These are phyloP conservation scores for Canariomyces notabilis DNA, from an alignment of 2,329 filamentous ascomycete genomes.

Conservation along the genomic window DNA sequence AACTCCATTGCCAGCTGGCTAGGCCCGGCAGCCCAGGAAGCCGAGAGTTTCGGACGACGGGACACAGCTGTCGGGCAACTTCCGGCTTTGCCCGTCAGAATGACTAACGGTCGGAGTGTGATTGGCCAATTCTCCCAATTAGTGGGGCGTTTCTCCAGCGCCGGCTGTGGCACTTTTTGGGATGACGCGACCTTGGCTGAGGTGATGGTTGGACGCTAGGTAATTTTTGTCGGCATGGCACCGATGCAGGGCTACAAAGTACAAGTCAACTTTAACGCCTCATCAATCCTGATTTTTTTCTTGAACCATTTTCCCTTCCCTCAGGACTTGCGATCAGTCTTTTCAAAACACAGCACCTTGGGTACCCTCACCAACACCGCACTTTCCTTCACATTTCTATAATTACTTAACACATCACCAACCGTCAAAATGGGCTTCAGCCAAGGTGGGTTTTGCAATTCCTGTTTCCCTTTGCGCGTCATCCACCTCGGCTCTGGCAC, in stretches of 20 bases:
- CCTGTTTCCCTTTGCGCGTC: not conserved
- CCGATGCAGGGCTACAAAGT: not conserved
- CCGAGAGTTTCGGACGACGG: slow-evolving; percentile 2
- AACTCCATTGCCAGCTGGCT: too few relatives aligned
- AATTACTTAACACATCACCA: slow-evolving; percentile 16
- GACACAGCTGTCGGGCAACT: slow-evolving; percentile 17
- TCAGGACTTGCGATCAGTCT: slow-evolving; percentile 6
- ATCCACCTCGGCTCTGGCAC: slow-evolving; percentile 4
- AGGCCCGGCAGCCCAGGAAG: slow-evolving; percentile 1
- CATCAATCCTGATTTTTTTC: slow-evolving; percentile 16
- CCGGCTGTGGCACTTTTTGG: slow-evolving; percentile 18
- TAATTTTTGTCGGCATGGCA: slow-evolving; percentile 20
- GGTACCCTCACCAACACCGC: slow-evolving; percentile 16
- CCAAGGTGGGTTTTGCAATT: slow-evolving; percentile 31
- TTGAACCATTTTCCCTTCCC: slow-evolving; percentile 10
- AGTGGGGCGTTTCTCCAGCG: slow-evolving; percentile 9
- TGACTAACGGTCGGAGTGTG: slow-evolving; percentile 20
- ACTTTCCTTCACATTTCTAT: slow-evolving; percentile 17
- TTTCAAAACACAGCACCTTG: slow-evolving; percentile 7
- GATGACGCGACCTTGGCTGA: slow-evolving; percentile 18
- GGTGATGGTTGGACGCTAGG: slow-evolving; percentile 19
- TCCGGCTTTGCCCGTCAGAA: slow-evolving; percentile 23
- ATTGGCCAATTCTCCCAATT: slow-evolving; percentile 16
- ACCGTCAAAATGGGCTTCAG: slow-evolving; percentile 36
- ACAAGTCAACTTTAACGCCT: slow-evolving; percentile 12